Base-by-base conservation (phyloP, 2,329 filamentous ascomycete species). In the Colletotrichum limetticola region DNA sequence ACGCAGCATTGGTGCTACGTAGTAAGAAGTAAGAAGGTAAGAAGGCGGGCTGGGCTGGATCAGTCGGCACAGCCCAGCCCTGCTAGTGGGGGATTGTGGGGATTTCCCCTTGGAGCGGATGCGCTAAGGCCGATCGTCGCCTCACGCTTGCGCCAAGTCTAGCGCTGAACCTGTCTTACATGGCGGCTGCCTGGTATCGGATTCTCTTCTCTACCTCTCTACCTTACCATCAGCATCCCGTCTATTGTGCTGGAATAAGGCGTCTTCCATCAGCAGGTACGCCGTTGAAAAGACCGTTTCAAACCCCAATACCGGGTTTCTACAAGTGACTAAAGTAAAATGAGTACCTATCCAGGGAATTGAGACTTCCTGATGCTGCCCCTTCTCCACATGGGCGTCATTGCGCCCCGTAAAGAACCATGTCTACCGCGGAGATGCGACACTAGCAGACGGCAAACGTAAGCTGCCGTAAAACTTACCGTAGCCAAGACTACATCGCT, bases 51-150 rank as follows among this genome's bases (percentile, higher is more conserved):
- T 24, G 46, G 70, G 35, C 66, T 73, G 71, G 66, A 71, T 70
- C 60, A 73, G 66, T 73, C 67, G 71, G 66, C 71, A 73, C 60
- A 32, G 67, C 67, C 71, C 71, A 66, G 66, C 60, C 67, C 66
- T 73, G 71, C 56, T 71, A 56, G 66, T 49, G 71, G 71, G 65
- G 55, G 22, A 9, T 22, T 72, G 70, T 72, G 66, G 70, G 56
- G 70, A n/a, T 62, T 70, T 24, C 32, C 46, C 70, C 60, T 60
- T 42, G 61, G 37, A 62, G 58, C n/a, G 60, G 55, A 32, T 57
- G 67, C 71, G 71, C 66, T 71, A 73, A 57, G 56, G 61, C 60
- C 28, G 71, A 73, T 73, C 71, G 22, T 30, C 49, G 60, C 69
- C 59, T 69, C 52, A 49, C 35, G 37, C 58, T 63, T 64, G 59